These are phyloP conservation scores for Verticillium albo-atrum DNA, from an alignment of 2,329 filamentous ascomycete genomes.

Conservation along the genomic window DNA sequence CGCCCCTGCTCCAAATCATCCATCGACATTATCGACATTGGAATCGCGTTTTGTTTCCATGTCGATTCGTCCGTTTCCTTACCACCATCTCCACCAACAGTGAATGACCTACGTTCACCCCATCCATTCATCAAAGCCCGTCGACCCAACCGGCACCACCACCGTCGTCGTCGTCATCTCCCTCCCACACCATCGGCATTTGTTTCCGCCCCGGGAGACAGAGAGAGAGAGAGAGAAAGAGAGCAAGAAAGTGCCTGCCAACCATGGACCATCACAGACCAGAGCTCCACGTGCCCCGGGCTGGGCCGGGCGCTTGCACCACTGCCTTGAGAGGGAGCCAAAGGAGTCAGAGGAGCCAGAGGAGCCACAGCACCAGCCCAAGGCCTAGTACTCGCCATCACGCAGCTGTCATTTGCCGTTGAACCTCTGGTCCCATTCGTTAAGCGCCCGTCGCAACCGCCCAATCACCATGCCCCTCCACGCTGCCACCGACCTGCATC, in stretches of 20 bases:
- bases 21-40: not conserved
- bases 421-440: not conserved
- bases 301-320: not conserved
- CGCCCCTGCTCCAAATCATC: not conserved
- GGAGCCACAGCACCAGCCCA: not conserved
- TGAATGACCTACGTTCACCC: not conserved
- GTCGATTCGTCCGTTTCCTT: too few species aligned
- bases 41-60: not conserved
- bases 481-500: not conserved
- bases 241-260: not conserved
- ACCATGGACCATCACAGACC: not conserved
- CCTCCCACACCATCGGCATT: not conserved
- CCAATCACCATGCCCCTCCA: conserved; percentile 13
- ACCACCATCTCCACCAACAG: too few species aligned
- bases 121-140: not conserved
- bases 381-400: not conserved
- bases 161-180: not conserved
- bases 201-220: too few species aligned
- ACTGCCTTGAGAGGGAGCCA: not conserved
- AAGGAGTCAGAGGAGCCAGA: not conserved
- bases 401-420: not conserved
- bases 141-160: too few species aligned
- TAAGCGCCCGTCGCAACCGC: conserved; percentile 12
- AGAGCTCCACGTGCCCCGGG: not conserved
- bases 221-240: too few species aligned